Conservation (phyloP, 2,329 filamentous ascomycete genomes). For the Phyllachora maydis region DNA sequence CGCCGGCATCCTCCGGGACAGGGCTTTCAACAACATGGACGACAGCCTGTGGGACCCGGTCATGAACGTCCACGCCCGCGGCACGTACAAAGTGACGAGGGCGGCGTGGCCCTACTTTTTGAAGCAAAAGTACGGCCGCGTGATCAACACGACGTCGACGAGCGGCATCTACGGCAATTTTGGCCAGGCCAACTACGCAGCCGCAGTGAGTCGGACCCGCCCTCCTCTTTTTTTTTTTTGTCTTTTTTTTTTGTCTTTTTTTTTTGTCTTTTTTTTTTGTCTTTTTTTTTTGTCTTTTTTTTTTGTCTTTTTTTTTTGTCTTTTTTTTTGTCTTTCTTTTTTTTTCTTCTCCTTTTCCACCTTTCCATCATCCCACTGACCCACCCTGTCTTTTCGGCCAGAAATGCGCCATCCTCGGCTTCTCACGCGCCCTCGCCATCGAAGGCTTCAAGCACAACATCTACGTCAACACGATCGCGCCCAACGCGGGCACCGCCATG, state of each 20-base stretch:
- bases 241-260: too few species aligned
- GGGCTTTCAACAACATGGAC: constrained; percentile 95
- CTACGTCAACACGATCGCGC: constrained; percentile 92
- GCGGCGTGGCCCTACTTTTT: constrained; percentile 95
- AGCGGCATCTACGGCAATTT: constrained; percentile 99
- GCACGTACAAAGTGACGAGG: constrained; percentile 93
- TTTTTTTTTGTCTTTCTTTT: too few species aligned
- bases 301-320: too few species aligned
- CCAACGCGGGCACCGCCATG: constrained; percentile 92
- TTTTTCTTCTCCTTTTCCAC: background rate
- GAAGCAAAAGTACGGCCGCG: constrained; percentile 95
- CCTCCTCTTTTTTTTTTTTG: too few species aligned
- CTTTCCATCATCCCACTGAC: too few species aligned
- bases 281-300: too few species aligned
- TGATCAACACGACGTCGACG: constrained; percentile 92
- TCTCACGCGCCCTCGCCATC: constrained; percentile 79
- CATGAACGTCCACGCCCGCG: constrained; percentile 76
- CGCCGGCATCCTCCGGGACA: constrained; percentile 90
- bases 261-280: too few species aligned
- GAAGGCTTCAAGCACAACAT: constrained; percentile 98
- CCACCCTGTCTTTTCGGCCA: constrained; percentile 12
- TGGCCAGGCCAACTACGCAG: constrained; percentile 92
- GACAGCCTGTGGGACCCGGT: constrained; percentile 86
- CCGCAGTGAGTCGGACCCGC: constrained; percentile 62
- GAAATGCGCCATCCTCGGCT: constrained; percentile 86